Evolutionary conservation across 2,329 filamentous ascomycete species (phyloP), one percentile per base, ranked within the genome.

Genomic region (Ophiostoma perfectum): DNA sequence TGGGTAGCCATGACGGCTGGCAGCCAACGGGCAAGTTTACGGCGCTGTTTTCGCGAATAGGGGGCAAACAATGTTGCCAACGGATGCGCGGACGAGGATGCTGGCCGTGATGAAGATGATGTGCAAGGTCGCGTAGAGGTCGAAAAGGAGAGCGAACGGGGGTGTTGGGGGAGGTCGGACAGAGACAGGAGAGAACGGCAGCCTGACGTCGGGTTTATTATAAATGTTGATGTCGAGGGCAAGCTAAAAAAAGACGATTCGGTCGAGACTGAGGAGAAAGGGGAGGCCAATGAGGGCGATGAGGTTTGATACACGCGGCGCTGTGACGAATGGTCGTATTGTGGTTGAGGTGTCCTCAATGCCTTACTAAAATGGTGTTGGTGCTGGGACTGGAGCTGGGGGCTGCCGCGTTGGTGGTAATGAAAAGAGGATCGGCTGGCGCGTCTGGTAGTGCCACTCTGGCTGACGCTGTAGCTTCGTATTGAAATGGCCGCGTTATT

Each of bases 321-420:
- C n/a, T 72, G 71, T 8, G 66, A 68, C 36, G 65, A 64, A 64
- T 64, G 63, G 41, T 41, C 11, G 39, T 60, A 71, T 69, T 74
- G 75, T 72, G 73, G 75, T 71, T 74, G 75, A 77, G 72, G 75
- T 78, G 77, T 74, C 76, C 75, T 76, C 67, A 74, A 68, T 71
- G 70, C 72, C 68, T 72, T 68, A 66, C 70, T 64, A 66, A 74
- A 72, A 72, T 72, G 71, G 27, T 41, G 41, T 41, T 66, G 64
- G 47, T 68, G 60, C 41, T 68, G 45, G 55, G 60, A 49, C 41
- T 52, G 55, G 5, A 41, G 47, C 42, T 67, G 66, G 39, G n/a
- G 49, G 38, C 36, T 36, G 64, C 44, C 5, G 63, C 18, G 63
- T 18, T 55, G n/a, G 49, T 63, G 55, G 64, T 49, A 64, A n/a